Evolutionary conservation across 73 alveolate species (phyloP), one percentile per base, ranked within the genome.

Genomic region (Uronychia setigera): DNA sequence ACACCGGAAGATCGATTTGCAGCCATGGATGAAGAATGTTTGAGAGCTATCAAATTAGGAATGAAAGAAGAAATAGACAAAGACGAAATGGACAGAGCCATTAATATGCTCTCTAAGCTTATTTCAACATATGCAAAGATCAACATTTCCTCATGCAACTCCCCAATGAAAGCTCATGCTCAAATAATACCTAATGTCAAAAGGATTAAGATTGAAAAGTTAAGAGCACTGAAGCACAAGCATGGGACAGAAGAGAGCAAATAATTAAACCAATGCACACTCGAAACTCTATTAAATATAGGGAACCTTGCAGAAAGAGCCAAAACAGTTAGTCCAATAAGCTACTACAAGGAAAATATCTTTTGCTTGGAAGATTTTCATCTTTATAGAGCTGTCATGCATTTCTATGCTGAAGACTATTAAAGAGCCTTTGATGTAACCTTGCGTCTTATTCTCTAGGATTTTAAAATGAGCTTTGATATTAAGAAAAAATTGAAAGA

Each of bases 1-100:
- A 67, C 90, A 1, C 95, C 95, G 28, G 77, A 89, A 35, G 95
- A 89, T 31, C 79, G 79, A 60, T 80, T 89, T 1, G 95, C 95
- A 0, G 46, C 60, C 19, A 81, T 90, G 26, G 95, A 89, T 79
- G 74, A 79, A 35, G 95, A 89, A n/a, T 89, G 95, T 57, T 75
- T 89, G 34, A 29, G 79, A 28, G 92, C 95, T 26, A 33, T 89
- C 1, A 79, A 86, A 31, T 35, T 34, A 28, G 34, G 26, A 84
- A 84, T 59, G 86, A 79, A n/a, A 35, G 59, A 28, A 1, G 33
- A 31, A 58, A 31, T 81, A 57, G 83, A 31, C 88, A 84, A 35
- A 79, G 80, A 59, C 46, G 83, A 31, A 77, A 75, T 29, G 58
- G 33, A 32, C 28, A 74, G 60, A n/a, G 88, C 88, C 0, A 28